phyloP scores from a whole-genome alignment of 306 rosid genomes.

The Glycine latifolia region DNA sequence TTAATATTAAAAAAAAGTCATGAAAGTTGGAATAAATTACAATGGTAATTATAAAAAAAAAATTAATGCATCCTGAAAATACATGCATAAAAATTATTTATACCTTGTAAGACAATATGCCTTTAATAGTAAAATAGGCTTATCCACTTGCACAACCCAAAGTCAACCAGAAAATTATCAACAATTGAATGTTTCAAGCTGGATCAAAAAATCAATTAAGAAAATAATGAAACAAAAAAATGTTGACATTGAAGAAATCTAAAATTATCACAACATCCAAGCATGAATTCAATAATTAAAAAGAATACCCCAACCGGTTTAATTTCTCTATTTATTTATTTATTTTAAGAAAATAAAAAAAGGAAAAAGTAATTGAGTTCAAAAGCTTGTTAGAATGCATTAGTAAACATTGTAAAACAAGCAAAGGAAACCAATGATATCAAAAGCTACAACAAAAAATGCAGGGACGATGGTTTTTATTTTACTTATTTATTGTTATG shows the following conservation, averaged over 20 bases:
- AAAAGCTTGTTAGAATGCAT: conserved; percentile 23
- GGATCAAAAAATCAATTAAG: conserved; percentile 51
- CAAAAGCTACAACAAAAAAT: conserved; percentile 7
- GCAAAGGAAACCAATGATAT: neutral
- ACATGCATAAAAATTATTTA: too few relatives aligned
- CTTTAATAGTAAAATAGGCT: neutral
- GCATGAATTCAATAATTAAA: neutral
- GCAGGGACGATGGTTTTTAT: neutral
- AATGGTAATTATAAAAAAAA: too few relatives aligned
- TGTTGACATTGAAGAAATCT: conserved; percentile 41
- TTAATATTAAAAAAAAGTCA: too few relatives aligned
- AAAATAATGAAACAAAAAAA: conserved; percentile 38
- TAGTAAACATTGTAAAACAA: conserved; percentile 11
- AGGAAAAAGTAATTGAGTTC: neutral
- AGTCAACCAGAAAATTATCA: conserved; percentile 8
- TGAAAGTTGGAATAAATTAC: too few relatives aligned
- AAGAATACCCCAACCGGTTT: conserved; percentile 19
- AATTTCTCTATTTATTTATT: neutral
- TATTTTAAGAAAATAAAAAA: neutral
- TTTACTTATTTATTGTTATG: neutral
- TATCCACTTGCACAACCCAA: conserved; percentile 7
- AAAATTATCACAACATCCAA: neutral
- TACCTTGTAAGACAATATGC: too few relatives aligned
- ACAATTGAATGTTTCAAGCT: conserved; percentile 36
- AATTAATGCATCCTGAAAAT: too few relatives aligned